Conservation (phyloP, 1,284 basidiomycete genomes). For the Gymnopus androsaceus region DNA sequence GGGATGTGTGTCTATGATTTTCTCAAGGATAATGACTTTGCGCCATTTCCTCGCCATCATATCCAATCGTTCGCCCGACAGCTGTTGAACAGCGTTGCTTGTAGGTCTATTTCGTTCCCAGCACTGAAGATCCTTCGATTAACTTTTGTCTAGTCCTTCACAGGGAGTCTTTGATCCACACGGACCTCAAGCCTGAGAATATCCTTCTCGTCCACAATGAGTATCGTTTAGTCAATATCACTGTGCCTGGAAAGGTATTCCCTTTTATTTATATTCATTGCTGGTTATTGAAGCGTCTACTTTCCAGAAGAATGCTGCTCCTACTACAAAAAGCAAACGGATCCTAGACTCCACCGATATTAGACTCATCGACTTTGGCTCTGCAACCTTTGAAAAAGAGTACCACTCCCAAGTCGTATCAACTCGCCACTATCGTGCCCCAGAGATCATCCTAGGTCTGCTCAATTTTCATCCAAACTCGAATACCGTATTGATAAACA, state of each 20-base stretch:
- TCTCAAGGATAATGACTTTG: constrained; percentile 96
- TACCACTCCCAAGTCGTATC: constrained; percentile 98
- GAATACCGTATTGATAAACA: constrained; percentile 16
- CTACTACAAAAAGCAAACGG: constrained; percentile 63
- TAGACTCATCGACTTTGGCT: constrained; percentile 97
- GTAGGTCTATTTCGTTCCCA: constrained; percentile 51
- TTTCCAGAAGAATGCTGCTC: constrained; percentile 59
- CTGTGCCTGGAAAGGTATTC: constrained; percentile 60
- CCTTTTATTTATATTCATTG: constrained; percentile 9
- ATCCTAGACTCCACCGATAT: constrained; percentile 90
- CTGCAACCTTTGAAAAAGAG: constrained; percentile 96
- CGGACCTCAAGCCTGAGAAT: constrained; percentile 98
- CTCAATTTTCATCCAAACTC: constrained; percentile 14
- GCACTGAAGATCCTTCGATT: constrained; percentile 17
- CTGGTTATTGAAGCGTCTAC: constrained; percentile 1
- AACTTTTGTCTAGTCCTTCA: constrained; percentile 75
- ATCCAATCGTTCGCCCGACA: constrained; percentile 96
- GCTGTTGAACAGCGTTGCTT: constrained; percentile 91
- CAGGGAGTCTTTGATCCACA: constrained; percentile 90
- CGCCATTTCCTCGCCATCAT: constrained; percentile 93
- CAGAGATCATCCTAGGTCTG: constrained; percentile 96
- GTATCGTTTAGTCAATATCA: constrained; percentile 59
- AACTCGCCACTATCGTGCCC: constrained; percentile 97
- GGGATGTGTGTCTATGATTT: constrained; percentile 99
- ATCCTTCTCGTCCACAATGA: constrained; percentile 93